These are phyloP conservation scores for Phytophthora agathidicida DNA, from an alignment of 352 stramenopile species.

Conservation along the genomic window DNA sequence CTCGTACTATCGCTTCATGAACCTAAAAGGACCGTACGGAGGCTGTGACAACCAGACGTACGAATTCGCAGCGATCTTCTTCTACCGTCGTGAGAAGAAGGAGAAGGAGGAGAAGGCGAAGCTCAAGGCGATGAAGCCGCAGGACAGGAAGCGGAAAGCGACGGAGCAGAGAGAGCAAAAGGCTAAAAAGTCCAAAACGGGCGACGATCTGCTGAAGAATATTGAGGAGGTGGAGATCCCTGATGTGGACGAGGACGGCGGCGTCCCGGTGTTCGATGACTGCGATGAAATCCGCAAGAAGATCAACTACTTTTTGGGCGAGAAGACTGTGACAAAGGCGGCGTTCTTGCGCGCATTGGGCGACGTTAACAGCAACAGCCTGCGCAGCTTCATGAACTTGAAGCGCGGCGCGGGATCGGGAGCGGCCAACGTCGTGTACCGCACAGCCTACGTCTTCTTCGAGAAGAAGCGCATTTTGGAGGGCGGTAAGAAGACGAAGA, in stretches of 20 bases:
- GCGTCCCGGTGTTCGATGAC: slow-evolving; percentile 58
- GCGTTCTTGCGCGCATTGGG: slow-evolving; percentile 40
- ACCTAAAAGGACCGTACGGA: slow-evolving; percentile 49
- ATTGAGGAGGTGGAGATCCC: slow-evolving; percentile 42
- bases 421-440: slow-evolving; percentile 57
- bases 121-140: slow-evolving; percentile 9
- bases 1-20: slow-evolving; percentile 60
- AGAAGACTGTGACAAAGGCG: slow-evolving; percentile 46
- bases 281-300: slow-evolving; percentile 63
- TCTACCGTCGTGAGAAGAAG: slow-evolving; percentile 44
- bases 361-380: slow-evolving; percentile 54
- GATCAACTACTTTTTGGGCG: slow-evolving; percentile 43
- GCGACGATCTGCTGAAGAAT: slow-evolving; percentile 38
- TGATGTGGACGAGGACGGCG: slow-evolving; percentile 29
- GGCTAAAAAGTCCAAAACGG: slow-evolving; percentile 39
- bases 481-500: slow-evolving; percentile 47
- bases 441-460: slow-evolving; percentile 57
- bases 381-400: slow-evolving; percentile 51
- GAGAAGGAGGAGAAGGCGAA: slow-evolving; percentile 23
- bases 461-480: slow-evolving; percentile 59
- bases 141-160: slow-evolving; percentile 31
- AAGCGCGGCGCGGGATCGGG: slow-evolving; percentile 53
- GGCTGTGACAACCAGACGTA: slow-evolving; percentile 52
- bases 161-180: slow-evolving; percentile 23
- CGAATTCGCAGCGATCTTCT: slow-evolving; percentile 43